phyloP scores from a whole-genome alignment of 2,329 filamentous ascomycete genomes.

The Calonectria hongkongensis region DNA sequence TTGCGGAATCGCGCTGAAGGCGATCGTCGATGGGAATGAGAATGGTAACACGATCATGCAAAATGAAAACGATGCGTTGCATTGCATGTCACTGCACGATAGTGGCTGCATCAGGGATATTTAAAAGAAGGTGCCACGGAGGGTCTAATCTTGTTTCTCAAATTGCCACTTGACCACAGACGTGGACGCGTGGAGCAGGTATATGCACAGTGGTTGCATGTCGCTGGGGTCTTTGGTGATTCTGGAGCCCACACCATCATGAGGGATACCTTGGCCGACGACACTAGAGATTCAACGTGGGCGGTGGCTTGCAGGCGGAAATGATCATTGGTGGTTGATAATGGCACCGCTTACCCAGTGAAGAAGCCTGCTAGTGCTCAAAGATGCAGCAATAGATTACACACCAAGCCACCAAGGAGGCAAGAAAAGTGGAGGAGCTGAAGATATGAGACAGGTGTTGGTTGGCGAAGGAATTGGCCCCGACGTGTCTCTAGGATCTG shows the following conservation, averaged over 20 bases:
- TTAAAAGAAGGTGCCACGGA: constrained; percentile 15
- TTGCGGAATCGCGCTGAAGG: not conserved
- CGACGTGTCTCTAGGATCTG: not conserved
- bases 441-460: constrained; percentile 22
- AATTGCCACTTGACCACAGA: constrained; percentile 15
- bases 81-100: not conserved
- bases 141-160: not conserved
- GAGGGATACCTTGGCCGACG: not conserved
- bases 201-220: constrained; percentile 16
- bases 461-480: constrained; percentile 1
- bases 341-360: not conserved
- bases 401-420: constrained; percentile 3
- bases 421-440: constrained; percentile 27
- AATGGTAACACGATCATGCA: not conserved
- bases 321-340: constrained; percentile 14
- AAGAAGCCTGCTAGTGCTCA: not conserved
- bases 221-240: not conserved
- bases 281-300: constrained; percentile 13
- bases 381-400: not conserved
- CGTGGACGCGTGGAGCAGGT: constrained; percentile 14
- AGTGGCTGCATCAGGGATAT: constrained; percentile 19
- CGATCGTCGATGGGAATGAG: not conserved
- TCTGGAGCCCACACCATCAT: not conserved
- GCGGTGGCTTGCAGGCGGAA: constrained; percentile 17
- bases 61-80: not conserved